A percentile compares a stretch with the other conserved stretches of the same genome.
These are phyloP conservation scores for Colletotrichum sublineola DNA, from an alignment of 2,329 filamentous ascomycete genomes.

Conservation along the genomic window DNA sequence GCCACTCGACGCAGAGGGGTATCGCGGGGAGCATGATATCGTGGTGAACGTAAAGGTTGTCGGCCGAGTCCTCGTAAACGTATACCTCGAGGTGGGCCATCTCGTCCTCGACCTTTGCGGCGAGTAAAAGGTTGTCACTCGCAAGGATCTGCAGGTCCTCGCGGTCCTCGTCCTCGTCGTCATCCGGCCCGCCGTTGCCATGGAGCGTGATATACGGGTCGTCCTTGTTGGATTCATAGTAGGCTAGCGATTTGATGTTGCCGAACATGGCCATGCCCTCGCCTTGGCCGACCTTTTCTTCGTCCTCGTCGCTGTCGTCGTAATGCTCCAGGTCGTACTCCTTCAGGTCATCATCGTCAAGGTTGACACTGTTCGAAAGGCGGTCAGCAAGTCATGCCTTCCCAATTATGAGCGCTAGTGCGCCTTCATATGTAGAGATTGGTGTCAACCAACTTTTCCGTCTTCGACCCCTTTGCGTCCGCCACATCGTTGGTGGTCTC, in stretches of 20 bases:
- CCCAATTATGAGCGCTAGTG: not conserved
- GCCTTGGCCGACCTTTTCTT: constrained; percentile 60
- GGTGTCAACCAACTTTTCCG: constrained; percentile 49
- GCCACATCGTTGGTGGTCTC: constrained; percentile 42
- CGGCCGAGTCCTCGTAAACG: constrained; percentile 93
- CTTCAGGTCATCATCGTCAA: constrained; percentile 88
- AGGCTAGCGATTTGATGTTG: constrained; percentile 92
- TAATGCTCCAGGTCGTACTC: constrained; percentile 98
- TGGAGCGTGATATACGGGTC: constrained; percentile 96
- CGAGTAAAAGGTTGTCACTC: constrained; percentile 92
- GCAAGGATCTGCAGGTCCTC: constrained; percentile 94
- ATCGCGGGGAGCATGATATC: constrained; percentile 99
- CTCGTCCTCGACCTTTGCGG: constrained; percentile 96
- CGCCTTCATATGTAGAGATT: not conserved
- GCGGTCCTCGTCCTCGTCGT: constrained; percentile 88
- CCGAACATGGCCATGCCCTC: constrained; percentile 93
- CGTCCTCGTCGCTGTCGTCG: constrained; percentile 79
- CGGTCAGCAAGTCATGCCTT: constrained; percentile 42
- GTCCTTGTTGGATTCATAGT: constrained; percentile 93
- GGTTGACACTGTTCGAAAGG: constrained; percentile 61
- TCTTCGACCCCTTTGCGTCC: constrained; percentile 46
- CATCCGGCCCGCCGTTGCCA: constrained; percentile 73
- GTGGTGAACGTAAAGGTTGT: constrained; percentile 99
- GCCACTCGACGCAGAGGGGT: constrained; percentile 94
- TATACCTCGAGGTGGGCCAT: constrained; percentile 97